phyloP scores from a whole-genome alignment of 495 filamentous ascomycete genomes.

The Wilcoxina mikolae region DNA sequence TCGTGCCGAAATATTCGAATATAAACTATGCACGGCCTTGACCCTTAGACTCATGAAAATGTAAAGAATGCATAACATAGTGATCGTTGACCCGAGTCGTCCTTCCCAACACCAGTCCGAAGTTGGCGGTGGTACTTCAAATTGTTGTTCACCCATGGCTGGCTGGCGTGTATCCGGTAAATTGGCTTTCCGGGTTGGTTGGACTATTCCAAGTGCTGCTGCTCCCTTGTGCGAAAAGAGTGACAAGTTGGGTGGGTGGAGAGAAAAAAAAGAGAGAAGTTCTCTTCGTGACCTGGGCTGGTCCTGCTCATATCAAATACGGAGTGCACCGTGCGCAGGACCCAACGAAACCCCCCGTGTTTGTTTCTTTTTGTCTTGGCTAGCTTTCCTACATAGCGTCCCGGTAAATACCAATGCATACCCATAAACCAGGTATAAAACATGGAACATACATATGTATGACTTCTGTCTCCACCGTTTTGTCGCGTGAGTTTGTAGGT shows the following conservation, averaged over 20 bases:
- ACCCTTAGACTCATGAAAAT: conserved; percentile 2
- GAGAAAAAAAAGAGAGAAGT: background rate
- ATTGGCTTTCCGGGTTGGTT: background rate
- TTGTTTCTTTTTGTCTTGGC: no score
- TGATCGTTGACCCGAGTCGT: background rate
- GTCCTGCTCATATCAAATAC: background rate
- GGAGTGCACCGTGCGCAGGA: background rate
- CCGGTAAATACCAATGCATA: no score
- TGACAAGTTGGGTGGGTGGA: background rate
- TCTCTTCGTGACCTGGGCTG: background rate
- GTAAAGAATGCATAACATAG: background rate
- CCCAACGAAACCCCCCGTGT: no score
- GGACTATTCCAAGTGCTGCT: background rate
- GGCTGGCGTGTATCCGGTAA: background rate
- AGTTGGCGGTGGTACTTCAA: conserved; percentile 2
- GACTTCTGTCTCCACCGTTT: no score
- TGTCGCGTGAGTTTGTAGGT: no score
- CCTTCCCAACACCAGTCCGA: conserved; percentile 9
- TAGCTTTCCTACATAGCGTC: no score
- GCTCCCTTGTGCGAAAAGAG: no score
- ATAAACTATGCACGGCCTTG: conserved; percentile 4
- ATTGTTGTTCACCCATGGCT: conserved; percentile 4
- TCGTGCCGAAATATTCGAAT: conserved; percentile 1
- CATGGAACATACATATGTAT: no score
- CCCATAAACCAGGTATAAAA: no score